These are phyloP conservation scores for Sequoia sempervirens DNA, from an alignment of 75 land plant species.

Conservation along the genomic window DNA sequence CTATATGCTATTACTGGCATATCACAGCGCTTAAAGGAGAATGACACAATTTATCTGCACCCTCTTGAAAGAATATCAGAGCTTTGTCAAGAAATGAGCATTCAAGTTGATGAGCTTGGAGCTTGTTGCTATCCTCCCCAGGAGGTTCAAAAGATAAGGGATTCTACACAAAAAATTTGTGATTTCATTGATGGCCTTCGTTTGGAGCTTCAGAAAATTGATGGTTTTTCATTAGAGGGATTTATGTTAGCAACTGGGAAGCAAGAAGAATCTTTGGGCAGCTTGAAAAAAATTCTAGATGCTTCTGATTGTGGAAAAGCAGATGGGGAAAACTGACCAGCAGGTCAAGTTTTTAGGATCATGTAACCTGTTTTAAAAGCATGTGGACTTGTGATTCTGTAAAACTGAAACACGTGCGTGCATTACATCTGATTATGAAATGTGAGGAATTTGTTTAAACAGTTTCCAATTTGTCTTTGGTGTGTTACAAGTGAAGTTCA, in stretches of 20 bases:
- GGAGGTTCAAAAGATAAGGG: slow-evolving; percentile 52
- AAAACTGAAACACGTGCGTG: background rate
- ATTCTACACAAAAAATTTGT: slow-evolving; percentile 25
- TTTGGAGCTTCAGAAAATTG: slow-evolving; percentile 28
- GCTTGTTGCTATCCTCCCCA: slow-evolving; percentile 95
- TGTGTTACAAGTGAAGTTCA: background rate
- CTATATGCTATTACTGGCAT: slow-evolving; percentile 59
- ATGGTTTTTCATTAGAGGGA: slow-evolving; percentile 14
- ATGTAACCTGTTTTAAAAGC: background rate
- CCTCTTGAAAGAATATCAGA: slow-evolving; percentile 55
- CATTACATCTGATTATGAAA: background rate
- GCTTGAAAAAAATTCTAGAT: background rate
- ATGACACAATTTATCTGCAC: background rate
- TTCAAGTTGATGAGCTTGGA: slow-evolving; percentile 81
- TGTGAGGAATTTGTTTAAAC: background rate
- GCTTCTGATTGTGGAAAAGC: background rate
- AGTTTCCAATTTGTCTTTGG: background rate
- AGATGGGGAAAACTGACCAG: background rate
- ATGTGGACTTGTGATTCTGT: background rate
- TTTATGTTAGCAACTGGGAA: slow-evolving; percentile 4
- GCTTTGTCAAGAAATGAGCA: slow-evolving; percentile 51
- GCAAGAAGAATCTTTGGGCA: background rate
- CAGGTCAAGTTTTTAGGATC: background rate
- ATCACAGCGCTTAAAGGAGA: slow-evolving; percentile 28
- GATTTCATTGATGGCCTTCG: slow-evolving; percentile 21